Conservation (phyloP, 257 asterid species). For the Buddleja alternifolia region DNA sequence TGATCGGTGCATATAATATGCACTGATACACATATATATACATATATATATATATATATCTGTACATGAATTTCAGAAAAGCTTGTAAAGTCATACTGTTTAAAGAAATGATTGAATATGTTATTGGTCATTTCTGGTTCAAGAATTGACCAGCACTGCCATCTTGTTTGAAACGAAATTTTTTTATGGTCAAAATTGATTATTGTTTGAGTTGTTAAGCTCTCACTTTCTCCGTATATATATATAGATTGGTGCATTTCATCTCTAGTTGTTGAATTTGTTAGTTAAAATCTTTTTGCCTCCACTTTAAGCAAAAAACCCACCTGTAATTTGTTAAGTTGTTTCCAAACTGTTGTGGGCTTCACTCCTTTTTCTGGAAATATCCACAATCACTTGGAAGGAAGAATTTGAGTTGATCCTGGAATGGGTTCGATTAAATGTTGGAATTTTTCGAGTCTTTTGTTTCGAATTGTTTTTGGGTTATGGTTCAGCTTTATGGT, state of each 20-base stretch:
- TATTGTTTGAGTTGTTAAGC: conserved; percentile 57
- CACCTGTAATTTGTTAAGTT: conserved; percentile 27
- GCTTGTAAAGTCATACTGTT: conserved; percentile 1
- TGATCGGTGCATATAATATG: background rate
- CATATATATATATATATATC: background rate
- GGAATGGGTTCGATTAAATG: conserved; percentile 54
- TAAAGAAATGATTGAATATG: conserved; percentile 20
- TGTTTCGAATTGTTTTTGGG: conserved; percentile 47
- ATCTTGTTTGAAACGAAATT: conserved; percentile 32
- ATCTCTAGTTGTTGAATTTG: conserved; percentile 66
- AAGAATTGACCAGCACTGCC: conserved; percentile 47
- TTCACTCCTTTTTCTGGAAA: conserved; percentile 40
- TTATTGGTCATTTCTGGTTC: conserved; percentile 35
- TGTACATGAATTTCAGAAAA: conserved; percentile 17
- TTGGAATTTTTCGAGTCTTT: conserved; percentile 38
- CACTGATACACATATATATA: no score
- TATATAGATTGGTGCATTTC: conserved; percentile 50
- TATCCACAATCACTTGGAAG: conserved; percentile 36
- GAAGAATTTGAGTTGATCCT: conserved; percentile 53
- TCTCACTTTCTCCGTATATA: conserved; percentile 58
- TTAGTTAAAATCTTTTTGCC: conserved; percentile 55
- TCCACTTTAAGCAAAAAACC: conserved; percentile 64
- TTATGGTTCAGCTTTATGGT: conserved; percentile 48
- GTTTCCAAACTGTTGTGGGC: conserved; percentile 39
- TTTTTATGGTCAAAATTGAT: conserved; percentile 19